A percentile compares a stretch with the other conserved stretches of the same genome.
Evolutionary conservation across 73 alveolate genomes (phyloP).

Genomic region (Paramecium caudatum): DNA sequence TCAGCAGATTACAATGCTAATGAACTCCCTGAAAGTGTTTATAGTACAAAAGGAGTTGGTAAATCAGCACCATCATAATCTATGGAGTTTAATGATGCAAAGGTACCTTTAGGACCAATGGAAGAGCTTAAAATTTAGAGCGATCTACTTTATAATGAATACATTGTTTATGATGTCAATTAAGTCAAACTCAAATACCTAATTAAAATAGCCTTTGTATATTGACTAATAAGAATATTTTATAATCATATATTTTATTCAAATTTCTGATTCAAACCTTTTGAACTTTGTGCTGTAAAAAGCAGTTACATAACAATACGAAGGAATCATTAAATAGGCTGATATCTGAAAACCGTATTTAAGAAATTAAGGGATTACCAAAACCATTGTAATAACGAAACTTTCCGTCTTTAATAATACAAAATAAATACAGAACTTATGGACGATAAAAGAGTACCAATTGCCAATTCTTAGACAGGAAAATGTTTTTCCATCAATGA

Average conservation of each 20-base stretch:
- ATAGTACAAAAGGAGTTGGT: constrained; percentile 91
- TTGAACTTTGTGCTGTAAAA: constrained; percentile 5
- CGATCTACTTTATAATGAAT: constrained; percentile 91
- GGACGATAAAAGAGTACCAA: background rate
- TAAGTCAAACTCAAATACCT: constrained; percentile 57
- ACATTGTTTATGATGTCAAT: constrained; percentile 89
- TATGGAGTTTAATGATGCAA: constrained; percentile 82
- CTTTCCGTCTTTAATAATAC: background rate
- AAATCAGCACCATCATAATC: constrained; percentile 82
- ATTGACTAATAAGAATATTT: too few species aligned
- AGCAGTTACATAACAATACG: background rate
- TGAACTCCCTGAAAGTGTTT: constrained; percentile 77
- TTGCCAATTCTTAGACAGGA: constrained; percentile 10
- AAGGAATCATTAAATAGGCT: background rate
- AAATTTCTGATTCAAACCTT: constrained; percentile 17
- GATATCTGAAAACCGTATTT: constrained; percentile 22
- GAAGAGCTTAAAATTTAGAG: constrained; percentile 70
- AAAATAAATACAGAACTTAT: background rate
- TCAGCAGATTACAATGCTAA: constrained; percentile 92
- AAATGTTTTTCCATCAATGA: constrained; percentile 22
- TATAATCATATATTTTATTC: too few species aligned
- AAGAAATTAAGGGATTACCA: constrained; percentile 25
- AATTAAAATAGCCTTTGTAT: constrained; percentile 35
- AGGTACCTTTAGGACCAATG: constrained; percentile 85
- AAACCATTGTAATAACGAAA: background rate